These are phyloP conservation scores for Torulaspora gathmanii DNA, from an alignment of 805 yeast genomes.

Conservation along the genomic window DNA sequence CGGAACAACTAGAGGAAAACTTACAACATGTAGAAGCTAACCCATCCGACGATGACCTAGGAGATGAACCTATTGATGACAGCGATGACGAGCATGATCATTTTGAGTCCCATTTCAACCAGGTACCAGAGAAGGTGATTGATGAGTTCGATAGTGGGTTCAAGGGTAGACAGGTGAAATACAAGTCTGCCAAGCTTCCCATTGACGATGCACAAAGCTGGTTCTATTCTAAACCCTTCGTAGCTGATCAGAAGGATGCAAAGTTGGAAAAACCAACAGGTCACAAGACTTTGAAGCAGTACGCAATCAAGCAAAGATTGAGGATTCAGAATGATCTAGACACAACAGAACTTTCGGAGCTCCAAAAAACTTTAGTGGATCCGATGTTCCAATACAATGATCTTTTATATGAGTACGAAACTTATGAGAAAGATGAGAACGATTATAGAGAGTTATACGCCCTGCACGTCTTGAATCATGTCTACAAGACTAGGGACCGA, in stretches of 20 bases:
- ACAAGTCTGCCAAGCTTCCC: slow-evolving; percentile 23
- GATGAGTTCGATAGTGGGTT: slow-evolving; percentile 38
- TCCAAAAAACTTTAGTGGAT: slow-evolving; percentile 53
- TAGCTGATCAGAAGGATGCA: slow-evolving; percentile 12
- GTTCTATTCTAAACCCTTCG: slow-evolving; percentile 29
- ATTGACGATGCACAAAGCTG: slow-evolving; percentile 21
- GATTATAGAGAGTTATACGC: slow-evolving; percentile 59
- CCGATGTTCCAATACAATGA: slow-evolving; percentile 74
- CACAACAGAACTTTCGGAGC: slow-evolving; percentile 33
- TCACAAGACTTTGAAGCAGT: slow-evolving; percentile 30
- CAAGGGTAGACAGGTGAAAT: slow-evolving; percentile 29
- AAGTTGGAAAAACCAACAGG: slow-evolving; percentile 22
- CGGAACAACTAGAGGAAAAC: slow-evolving; percentile 32
- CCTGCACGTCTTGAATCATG: slow-evolving; percentile 75
- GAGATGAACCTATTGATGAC: slow-evolving; percentile 33
- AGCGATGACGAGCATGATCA: slow-evolving; percentile 56
- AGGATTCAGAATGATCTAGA: slow-evolving; percentile 30
- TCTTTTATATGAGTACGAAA: slow-evolving; percentile 53
- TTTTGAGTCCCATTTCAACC: slow-evolving; percentile 70
- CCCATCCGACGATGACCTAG: slow-evolving; percentile 29
- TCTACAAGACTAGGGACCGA: slow-evolving; percentile 82
- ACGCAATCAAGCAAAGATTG: slow-evolving; percentile 46
- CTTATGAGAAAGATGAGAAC: slow-evolving; percentile 43
- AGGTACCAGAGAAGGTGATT: slow-evolving; percentile 36
- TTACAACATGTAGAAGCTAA: slow-evolving; percentile 14